phyloP scores from a whole-genome alignment of 73 alveolate genomes.

The Breviolum minutum region DNA sequence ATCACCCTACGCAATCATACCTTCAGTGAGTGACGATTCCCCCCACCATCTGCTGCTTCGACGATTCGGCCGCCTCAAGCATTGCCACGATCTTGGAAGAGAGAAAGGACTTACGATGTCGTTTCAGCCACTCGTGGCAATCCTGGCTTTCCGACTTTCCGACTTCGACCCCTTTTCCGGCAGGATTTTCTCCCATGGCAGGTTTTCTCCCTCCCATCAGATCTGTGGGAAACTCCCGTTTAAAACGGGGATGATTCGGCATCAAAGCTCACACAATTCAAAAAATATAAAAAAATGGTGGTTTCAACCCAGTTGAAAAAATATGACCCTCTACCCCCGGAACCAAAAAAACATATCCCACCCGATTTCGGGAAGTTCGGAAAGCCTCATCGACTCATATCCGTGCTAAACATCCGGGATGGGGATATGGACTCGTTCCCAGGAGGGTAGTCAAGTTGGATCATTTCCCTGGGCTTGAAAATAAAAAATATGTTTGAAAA shows the following conservation, averaged over 20 bases:
- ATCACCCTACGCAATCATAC: neutral
- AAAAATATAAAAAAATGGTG: no score
- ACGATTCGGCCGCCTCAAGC: conserved; percentile 19
- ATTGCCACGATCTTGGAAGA: conserved; percentile 46
- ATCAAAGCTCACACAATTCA: no score
- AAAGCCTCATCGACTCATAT: no score
- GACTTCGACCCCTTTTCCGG: neutral
- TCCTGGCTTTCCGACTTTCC: neutral
- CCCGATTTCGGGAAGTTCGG: no score
- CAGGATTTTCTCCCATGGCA: neutral
- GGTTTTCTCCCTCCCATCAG: neutral
- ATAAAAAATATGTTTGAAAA: no score
- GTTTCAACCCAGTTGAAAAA: no score
- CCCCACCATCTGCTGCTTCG: neutral
- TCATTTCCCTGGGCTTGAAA: no score
- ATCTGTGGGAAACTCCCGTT: neutral
- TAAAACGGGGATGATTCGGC: neutral
- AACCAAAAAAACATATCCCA: no score
- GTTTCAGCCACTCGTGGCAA: conserved; percentile 58
- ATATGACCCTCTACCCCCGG: no score
- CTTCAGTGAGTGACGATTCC: neutral
- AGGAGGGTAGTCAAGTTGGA: no score
- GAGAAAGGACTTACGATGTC: conserved; percentile 25
- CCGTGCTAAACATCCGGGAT: no score
- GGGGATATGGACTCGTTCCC: no score